Evolutionary conservation across 73 alveolate genomes (phyloP).

Genomic region (Halteria grandinella): DNA sequence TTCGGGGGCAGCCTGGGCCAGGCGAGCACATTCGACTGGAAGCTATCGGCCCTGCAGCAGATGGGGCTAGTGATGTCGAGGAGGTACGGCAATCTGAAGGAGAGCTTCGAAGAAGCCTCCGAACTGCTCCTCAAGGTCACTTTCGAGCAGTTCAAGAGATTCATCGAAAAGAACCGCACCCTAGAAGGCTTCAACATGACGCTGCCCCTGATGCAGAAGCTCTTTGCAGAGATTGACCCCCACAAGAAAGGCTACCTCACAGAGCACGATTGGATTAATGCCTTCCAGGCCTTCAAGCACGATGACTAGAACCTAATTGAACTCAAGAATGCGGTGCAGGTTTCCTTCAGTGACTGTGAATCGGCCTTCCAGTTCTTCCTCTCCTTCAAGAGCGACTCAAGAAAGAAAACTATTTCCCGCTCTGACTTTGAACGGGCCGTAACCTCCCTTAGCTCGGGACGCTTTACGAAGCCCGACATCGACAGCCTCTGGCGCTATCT

Average conservation of each 20-base stretch:
- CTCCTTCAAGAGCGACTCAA: constrained; percentile 13
- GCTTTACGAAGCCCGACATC: constrained; percentile 69
- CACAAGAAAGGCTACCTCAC: constrained; percentile 84
- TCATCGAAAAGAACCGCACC: constrained; percentile 68
- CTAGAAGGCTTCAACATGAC: constrained; percentile 84
- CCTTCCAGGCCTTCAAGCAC: constrained; percentile 73
- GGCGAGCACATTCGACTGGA: constrained; percentile 81
- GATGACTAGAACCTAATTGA: constrained; percentile 73
- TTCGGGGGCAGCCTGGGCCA: constrained; percentile 50
- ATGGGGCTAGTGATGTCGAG: constrained; percentile 76
- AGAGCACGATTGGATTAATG: constrained; percentile 77
- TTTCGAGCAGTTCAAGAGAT: constrained; percentile 71
- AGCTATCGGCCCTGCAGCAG: constrained; percentile 75
- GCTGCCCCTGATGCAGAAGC: constrained; percentile 62
- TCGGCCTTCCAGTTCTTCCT: constrained; percentile 84
- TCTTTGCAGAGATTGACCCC: constrained; percentile 80
- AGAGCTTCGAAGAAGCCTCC: constrained; percentile 71
- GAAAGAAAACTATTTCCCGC: constrained; percentile 36
- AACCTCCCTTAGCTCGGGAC: constrained; percentile 61
- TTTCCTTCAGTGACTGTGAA: constrained; percentile 66
- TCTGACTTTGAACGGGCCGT: constrained; percentile 69
- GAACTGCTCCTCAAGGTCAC: constrained; percentile 66
- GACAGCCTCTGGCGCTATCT: constrained; percentile 65
- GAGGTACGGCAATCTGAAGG: constrained; percentile 63
- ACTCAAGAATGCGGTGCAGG: constrained; percentile 68